Base-by-base conservation (phyloP, 345 rosid species). In the Eucalyptus cladocalyx region DNA sequence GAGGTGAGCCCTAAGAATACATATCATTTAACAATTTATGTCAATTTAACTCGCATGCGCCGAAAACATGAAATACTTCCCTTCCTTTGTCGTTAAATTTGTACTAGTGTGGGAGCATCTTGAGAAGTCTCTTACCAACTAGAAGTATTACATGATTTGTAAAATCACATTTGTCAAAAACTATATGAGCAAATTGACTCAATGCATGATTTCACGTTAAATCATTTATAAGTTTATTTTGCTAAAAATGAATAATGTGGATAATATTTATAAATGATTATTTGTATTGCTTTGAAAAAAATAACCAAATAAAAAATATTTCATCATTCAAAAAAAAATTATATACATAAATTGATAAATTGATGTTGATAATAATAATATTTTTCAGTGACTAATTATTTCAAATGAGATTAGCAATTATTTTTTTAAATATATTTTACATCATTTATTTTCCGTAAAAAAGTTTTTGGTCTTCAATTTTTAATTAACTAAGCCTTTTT, bases 161-260 rank as follows among this genome's bases (percentile, higher is more conserved):
- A 65, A 7, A 65, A 10, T 65, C 3, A 6, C 10, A 65, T 65
- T 65, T 4, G 19, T n/a, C 40, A 65, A 65, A 65, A 65, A 56
- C 21, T 15, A 16, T 65, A 62, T 3, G 8, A 28, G 30, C 13
- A 69, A 69, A 34, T 32, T 34, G 80, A 69, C 23, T 34, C 2
- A 0, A 9, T 17, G 23, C 23, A 67, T 17, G 80, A 56, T 56
- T 56, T 56, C 6, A 2, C 1, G 6, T 56, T 56, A 56, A 56
- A 24, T 56, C 0, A 56, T 56, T 56, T 23, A 24, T 24, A 4
- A 0, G 3, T 23, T 24, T 56, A 0, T 56, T 69, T 32, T 9
- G 1, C 0, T 1, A 16, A 65, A 69, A 5, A 9, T 34, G 0
- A 32, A 32, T 34, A 21, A 9, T 18, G 0, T 69, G 1, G 9